Conservation (phyloP, 1,139 yeast species). For the Yamadazyma mexicana region DNA sequence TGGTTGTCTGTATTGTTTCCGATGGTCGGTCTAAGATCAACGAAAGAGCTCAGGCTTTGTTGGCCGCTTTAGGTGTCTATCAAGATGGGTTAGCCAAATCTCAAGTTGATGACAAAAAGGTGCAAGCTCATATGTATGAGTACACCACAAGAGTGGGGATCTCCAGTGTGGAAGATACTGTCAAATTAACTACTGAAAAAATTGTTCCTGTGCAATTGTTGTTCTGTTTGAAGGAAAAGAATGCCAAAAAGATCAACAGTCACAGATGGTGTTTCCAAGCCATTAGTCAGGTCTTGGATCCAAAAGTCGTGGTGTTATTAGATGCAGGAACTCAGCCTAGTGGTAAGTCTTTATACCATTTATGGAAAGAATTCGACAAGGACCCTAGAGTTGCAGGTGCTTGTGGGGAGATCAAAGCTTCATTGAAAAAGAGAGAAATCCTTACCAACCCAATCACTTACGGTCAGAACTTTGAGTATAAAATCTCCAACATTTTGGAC, state of each 20-base stretch:
- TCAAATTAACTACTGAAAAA: constrained; percentile 48
- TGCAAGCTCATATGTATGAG: constrained; percentile 49
- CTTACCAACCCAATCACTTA: constrained; percentile 47
- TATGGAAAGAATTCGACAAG: constrained; percentile 50
- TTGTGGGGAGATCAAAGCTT: constrained; percentile 51
- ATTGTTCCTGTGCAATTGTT: constrained; percentile 50
- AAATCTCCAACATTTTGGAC: constrained; percentile 46
- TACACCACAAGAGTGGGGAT: constrained; percentile 51
- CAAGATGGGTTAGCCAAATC: constrained; percentile 52
- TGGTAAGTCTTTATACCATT: constrained; percentile 46
- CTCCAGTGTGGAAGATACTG: constrained; percentile 46
- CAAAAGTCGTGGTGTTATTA: constrained; percentile 41
- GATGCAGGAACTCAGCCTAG: constrained; percentile 53
- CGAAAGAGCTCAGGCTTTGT: constrained; percentile 48
- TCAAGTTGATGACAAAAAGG: constrained; percentile 46
- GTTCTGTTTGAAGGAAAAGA: constrained; percentile 47
- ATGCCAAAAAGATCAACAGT: constrained; percentile 49
- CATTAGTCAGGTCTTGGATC: constrained; percentile 44
- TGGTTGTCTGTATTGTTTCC: constrained; percentile 48
- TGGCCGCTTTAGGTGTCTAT: constrained; percentile 50
- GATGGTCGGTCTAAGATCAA: constrained; percentile 51
- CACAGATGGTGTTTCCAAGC: constrained; percentile 56
- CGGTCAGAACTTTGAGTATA: constrained; percentile 50
- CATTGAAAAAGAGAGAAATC: constrained; percentile 40
- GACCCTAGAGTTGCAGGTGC: constrained; percentile 53